phyloP scores from a whole-genome alignment of 805 yeast genomes.

The Monosporozyma aquatica region DNA sequence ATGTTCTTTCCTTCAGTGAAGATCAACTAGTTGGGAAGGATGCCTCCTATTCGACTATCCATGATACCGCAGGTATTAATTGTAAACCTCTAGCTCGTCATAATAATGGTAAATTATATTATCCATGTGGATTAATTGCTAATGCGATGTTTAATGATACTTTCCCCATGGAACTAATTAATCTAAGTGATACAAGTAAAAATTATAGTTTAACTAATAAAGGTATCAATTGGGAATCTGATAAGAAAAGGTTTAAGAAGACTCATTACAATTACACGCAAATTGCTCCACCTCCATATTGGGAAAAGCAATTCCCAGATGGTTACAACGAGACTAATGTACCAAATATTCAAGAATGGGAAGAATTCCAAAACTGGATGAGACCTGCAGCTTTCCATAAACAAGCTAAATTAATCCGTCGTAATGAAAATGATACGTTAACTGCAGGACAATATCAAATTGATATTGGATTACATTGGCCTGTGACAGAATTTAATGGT shows the following conservation, averaged over 20 bases:
- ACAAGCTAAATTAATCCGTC: slow-evolving; percentile 55
- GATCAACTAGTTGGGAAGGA: slow-evolving; percentile 74
- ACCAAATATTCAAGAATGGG: slow-evolving; percentile 70
- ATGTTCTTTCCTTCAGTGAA: slow-evolving; percentile 80
- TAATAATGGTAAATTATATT: slow-evolving; percentile 51
- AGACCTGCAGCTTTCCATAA: slow-evolving; percentile 68
- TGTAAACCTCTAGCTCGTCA: slow-evolving; percentile 58
- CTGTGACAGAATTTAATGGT: slow-evolving; percentile 60
- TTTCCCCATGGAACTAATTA: slow-evolving; percentile 36
- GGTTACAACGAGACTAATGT: slow-evolving; percentile 81
- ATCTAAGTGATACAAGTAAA: slow-evolving; percentile 29
- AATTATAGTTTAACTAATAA: slow-evolving; percentile 35
- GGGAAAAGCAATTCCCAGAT: slow-evolving; percentile 70
- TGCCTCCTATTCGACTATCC: slow-evolving; percentile 45
- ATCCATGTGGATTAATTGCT: slow-evolving; percentile 94
- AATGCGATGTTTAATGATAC: slow-evolving; percentile 90
- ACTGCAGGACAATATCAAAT: slow-evolving; percentile 54
- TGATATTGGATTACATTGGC: slow-evolving; percentile 67
- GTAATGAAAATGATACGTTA: slow-evolving; percentile 50
- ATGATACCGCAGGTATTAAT: slow-evolving; percentile 39
- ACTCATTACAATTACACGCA: slow-evolving; percentile 59
- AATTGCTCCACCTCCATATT: slow-evolving; percentile 90
- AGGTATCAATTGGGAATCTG: slow-evolving; percentile 82
- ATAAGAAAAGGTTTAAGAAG: slow-evolving; percentile 59
- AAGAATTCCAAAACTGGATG: slow-evolving; percentile 95